Evolutionary conservation across 768 basidiomycete genomes (phyloP), one percentile per base, ranked within the genome.

Genomic region (Filobasidium wieringae): DNA sequence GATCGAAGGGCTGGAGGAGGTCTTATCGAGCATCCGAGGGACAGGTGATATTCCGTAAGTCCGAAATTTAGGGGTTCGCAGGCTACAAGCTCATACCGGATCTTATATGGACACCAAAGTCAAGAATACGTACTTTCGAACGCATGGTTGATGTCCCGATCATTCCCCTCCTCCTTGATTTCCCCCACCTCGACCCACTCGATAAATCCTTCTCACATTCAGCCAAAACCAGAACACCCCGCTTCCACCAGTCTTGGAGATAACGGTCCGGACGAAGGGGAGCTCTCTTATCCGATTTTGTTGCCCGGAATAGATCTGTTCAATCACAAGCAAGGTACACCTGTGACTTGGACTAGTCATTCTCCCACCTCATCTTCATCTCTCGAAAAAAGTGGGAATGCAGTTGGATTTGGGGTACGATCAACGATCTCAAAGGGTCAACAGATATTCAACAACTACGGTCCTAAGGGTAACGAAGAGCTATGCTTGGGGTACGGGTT

Each of bases 401-500:
- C 36, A 27, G 79, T 92, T 55, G 81, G 85, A 1, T 78, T 93
- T 52, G 76, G 86, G 2, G 73, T 80, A 7, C 84, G 84, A 64
- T 71, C 66, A 0, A 50, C 76, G 0, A 74, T 77, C 3, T 60
- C 62, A 1, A 60, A 72, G 0, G 79, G 78, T 15, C 66, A 77
- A 26, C 85, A 90, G 69, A 75, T 92, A 19, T 82, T 84, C 76
- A 93, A 91, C 75, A 93, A 93, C 70, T 95, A 95, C 71, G 92
- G 91, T 0, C 80, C 84, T 0, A 95, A 95, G 69, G 82, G 88
- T 0, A 92, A 93, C 71, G 79, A 87, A 27, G 88, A 92, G 72
- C 79, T 96, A 41, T 81, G 96, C 45, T 79, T 96, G 4, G 89
- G 87, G 5, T 96, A 95, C 67, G 92, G 93, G 0, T 97, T 96